These are phyloP conservation scores for Picea engelmannii DNA, from an alignment of 83 land plant genomes.

Conservation along the genomic window DNA sequence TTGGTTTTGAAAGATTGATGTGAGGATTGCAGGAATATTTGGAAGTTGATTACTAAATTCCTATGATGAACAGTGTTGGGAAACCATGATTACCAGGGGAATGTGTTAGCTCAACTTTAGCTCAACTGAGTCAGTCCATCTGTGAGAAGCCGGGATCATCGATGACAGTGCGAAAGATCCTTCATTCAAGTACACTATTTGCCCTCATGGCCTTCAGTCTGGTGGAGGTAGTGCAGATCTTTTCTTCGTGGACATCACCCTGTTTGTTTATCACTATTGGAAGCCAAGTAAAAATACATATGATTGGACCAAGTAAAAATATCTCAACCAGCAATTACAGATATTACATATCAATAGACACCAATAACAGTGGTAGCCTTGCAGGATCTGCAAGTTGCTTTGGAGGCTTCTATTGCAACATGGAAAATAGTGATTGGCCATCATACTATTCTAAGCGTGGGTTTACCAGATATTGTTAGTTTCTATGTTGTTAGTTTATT, in stretches of 20 bases:
- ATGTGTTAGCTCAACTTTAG: conserved; percentile 62
- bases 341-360: conserved; percentile 23
- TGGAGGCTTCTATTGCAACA: conserved; percentile 64
- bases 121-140: conserved; percentile 52
- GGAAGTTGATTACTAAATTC: neutral
- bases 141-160: conserved; percentile 41
- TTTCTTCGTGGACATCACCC: conserved; percentile 88
- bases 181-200: conserved; percentile 23
- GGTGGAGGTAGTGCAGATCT: conserved; percentile 43
- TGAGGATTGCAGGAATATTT: too few relatives aligned
- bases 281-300: conserved; percentile 42
- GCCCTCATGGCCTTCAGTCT: neutral
- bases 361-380: too few relatives aligned
- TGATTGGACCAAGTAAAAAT: conserved; percentile 71
- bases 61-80: conserved; percentile 53
- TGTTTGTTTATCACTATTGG: conserved; percentile 72
- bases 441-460: conserved; percentile 75
- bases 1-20: too few relatives aligned
- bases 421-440: conserved; percentile 97
- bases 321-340: conserved; percentile 53
- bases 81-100: conserved; percentile 83
- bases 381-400: conserved; percentile 65
- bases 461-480: conserved; percentile 23
- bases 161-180: conserved; percentile 65
- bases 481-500: too few relatives aligned